Conservation (phyloP, 108 stramenopile genomes). For the Nannochloropsis gaditana region DNA sequence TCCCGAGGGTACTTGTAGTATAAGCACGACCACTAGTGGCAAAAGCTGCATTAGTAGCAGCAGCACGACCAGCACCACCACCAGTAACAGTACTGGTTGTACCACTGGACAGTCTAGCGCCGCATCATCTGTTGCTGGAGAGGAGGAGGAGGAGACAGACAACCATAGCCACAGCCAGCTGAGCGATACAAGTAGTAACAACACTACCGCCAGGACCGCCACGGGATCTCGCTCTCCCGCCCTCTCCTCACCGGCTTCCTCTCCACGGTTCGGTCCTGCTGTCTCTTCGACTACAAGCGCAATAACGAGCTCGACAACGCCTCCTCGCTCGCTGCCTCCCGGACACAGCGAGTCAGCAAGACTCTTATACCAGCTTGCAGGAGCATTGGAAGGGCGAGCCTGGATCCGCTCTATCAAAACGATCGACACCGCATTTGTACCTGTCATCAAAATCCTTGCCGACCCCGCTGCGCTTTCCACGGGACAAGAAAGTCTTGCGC, state of each 20-base stretch:
- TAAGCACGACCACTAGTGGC: background rate
- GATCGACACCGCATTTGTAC: slow-evolving; percentile 40
- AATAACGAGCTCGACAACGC: background rate
- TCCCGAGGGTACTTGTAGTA: background rate
- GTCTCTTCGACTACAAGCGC: background rate
- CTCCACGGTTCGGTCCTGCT: background rate
- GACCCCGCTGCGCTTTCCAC: slow-evolving; percentile 23
- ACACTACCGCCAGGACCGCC: background rate
- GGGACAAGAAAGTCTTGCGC: background rate
- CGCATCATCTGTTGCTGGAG: background rate
- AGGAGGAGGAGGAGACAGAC: slow-evolving; percentile 15
- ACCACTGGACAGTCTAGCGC: background rate
- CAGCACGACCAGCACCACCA: background rate
- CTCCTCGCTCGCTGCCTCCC: background rate
- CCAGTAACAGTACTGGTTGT: background rate
- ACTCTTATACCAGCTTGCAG: slow-evolving; percentile 37
- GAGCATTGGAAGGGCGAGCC: slow-evolving; percentile 31
- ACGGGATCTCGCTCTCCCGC: background rate
- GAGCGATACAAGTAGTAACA: background rate
- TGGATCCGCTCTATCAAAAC: slow-evolving; percentile 45
- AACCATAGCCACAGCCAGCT: slow-evolving; percentile 4
- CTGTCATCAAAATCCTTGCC: slow-evolving; percentile 39
- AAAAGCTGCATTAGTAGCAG: background rate
- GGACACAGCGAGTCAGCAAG: slow-evolving; percentile 18
- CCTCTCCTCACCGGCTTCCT: slow-evolving; percentile 4